Evolutionary conservation across 177 flowering plant genomes (phyloP).

Genomic region (Tripterygium wilfordii): DNA sequence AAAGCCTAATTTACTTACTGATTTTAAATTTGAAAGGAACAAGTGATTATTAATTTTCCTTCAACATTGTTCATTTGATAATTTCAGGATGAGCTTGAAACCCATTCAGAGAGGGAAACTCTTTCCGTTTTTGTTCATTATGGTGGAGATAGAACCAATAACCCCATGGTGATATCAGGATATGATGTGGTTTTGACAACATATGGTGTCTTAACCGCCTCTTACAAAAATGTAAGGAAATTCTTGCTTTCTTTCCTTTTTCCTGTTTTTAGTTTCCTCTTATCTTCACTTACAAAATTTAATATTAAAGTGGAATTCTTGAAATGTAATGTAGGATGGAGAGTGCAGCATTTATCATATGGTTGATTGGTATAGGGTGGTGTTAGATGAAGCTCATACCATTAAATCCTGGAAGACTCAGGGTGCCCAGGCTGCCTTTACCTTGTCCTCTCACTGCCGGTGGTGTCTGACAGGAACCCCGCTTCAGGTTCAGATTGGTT

Average conservation of each 20-base stretch:
- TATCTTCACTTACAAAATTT: too few relatives aligned
- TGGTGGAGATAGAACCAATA: conserved; percentile 51
- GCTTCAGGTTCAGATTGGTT: conserved; percentile 50
- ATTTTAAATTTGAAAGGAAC: background rate
- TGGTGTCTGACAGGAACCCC: conserved; percentile 94
- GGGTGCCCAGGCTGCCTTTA: conserved; percentile 60
- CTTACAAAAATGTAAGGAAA: conserved; percentile 50
- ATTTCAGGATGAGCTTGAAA: conserved; percentile 67
- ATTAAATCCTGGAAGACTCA: conserved; percentile 56
- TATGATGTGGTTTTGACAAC: conserved; percentile 81
- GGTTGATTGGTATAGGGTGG: conserved; percentile 70
- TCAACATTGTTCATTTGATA: conserved; percentile 1
- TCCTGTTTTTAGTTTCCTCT: too few relatives aligned
- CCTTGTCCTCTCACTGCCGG: conserved; percentile 52
- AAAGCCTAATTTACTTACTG: background rate
- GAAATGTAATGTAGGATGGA: conserved; percentile 30
- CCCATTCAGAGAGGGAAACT: conserved; percentile 51
- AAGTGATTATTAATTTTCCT: background rate
- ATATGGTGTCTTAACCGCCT: conserved; percentile 56
- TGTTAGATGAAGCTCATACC: conserved; percentile 80
- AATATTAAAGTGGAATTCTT: background rate
- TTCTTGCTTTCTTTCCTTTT: background rate
- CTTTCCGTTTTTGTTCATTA: conserved; percentile 58
- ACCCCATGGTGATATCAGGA: conserved; percentile 39
- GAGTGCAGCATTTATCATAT: conserved; percentile 50